Evolutionary conservation across 352 stramenopile genomes (phyloP).

Genomic region (Globisporangium orthogonon): DNA sequence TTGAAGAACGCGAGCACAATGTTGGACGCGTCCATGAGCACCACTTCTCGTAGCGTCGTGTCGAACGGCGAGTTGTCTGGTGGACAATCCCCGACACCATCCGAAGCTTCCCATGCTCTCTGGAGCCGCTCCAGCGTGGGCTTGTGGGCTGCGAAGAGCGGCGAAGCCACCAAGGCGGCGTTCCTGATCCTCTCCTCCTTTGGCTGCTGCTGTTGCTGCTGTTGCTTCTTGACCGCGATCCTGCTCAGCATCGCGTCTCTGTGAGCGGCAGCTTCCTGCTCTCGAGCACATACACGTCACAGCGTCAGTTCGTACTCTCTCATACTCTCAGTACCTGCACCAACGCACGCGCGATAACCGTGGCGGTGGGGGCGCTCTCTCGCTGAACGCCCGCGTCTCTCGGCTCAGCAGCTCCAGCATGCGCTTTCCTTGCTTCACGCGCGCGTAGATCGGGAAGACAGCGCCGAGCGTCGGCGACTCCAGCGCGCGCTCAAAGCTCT

Average conservation of each 20-base stretch:
- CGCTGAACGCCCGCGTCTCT: constrained; percentile 21
- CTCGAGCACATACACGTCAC: neutral
- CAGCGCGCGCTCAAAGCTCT: constrained; percentile 21
- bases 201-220: no score
- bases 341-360: constrained; percentile 23
- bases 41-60: constrained; percentile 28
- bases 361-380: constrained; percentile 23
- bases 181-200: neutral
- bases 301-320: neutral
- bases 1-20: constrained; percentile 48
- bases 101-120: constrained; percentile 11
- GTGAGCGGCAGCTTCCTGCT: constrained; percentile 22
- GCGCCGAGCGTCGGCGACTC: constrained; percentile 27
- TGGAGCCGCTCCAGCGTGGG: constrained; percentile 21
- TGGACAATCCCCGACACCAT: no score
- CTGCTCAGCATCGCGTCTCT: constrained; percentile 35
- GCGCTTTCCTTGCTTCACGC: constrained; percentile 46
- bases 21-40: constrained; percentile 51
- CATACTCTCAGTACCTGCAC: neutral
- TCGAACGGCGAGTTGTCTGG: constrained; percentile 13
- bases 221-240: constrained; percentile 18
- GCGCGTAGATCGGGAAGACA: constrained; percentile 40
- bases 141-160: constrained; percentile 1
- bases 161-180: neutral
- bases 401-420: constrained; percentile 30